phyloP scores from a whole-genome alignment of 2,329 filamentous ascomycete genomes.

The Curvularia sp. region DNA sequence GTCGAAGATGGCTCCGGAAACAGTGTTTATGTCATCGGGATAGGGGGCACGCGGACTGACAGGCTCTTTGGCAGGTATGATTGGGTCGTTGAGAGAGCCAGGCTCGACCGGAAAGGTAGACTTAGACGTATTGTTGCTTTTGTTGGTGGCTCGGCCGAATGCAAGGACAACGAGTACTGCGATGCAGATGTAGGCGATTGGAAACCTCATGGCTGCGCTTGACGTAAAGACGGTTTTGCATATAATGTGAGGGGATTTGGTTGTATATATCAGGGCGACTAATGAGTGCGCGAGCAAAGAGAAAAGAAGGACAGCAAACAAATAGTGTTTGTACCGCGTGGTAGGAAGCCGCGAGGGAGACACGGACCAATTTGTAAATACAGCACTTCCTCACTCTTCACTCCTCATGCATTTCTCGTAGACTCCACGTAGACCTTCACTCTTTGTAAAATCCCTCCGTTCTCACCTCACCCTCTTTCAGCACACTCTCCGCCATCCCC shows the following conservation, averaged over 20 bases:
- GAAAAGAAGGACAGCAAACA: background rate
- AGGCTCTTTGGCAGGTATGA: background rate
- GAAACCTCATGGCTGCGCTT: background rate
- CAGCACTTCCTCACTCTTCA: too few relatives aligned
- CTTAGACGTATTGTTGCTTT: background rate
- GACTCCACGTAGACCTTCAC: background rate
- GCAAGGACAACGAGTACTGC: background rate
- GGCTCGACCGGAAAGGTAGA: background rate
- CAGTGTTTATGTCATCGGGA: background rate
- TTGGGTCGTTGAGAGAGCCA: background rate
- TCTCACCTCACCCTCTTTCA: conserved; percentile 54
- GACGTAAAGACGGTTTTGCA: background rate
- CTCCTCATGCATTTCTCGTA: too few relatives aligned
- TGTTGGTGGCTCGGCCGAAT: background rate
- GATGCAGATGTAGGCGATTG: background rate
- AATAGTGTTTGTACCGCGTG: background rate
- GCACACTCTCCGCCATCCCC: conserved; percentile 48
- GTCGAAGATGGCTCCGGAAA: conserved; percentile 11
- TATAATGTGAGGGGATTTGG: background rate
- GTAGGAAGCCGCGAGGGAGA: background rate
- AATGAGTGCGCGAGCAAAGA: background rate
- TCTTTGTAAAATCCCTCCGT: conserved; percentile 59
- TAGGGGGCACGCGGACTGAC: background rate
- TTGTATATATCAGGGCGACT: too few relatives aligned
- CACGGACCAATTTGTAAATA: background rate